Percentiles rank a stretch among this genome's conserved stretches.
Evolutionary conservation across 805 yeast genomes (phyloP).

Genomic region (Kurtzmaniella fragi): DNA sequence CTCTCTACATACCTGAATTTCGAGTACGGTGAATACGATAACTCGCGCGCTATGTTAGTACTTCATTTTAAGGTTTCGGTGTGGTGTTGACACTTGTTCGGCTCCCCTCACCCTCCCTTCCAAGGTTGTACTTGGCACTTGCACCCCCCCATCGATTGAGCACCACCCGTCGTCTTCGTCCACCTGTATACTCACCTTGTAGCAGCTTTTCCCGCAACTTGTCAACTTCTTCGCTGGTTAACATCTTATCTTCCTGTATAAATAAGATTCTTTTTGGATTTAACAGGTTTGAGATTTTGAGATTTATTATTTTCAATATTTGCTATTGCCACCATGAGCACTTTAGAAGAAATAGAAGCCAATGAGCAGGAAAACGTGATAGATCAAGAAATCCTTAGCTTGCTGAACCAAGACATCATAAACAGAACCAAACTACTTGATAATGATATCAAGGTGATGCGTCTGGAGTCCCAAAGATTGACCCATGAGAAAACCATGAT

Average conservation of each 20-base stretch:
- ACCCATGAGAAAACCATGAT: constrained; percentile 90
- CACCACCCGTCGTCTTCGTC: too few species aligned
- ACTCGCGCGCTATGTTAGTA: constrained; percentile 39
- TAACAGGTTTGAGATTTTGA: too few species aligned
- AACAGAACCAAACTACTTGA: constrained; percentile 86
- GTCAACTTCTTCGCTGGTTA: constrained; percentile 15
- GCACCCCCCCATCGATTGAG: too few species aligned
- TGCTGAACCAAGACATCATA: constrained; percentile 76
- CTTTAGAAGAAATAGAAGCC: constrained; percentile 74
- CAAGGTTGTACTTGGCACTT: too few species aligned
- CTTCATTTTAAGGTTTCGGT: too few species aligned
- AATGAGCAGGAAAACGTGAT: constrained; percentile 50
- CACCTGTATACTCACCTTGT: constrained; percentile 18
- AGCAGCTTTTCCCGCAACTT: constrained; percentile 13
- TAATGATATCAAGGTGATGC: constrained; percentile 92
- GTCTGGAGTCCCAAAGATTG: constrained; percentile 84
- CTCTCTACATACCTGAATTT: constrained; percentile 51
- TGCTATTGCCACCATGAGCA: constrained; percentile 49
- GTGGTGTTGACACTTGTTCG: too few species aligned
- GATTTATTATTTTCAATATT: neutral
- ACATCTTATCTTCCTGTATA: constrained; percentile 7
- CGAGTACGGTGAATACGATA: constrained; percentile 68
- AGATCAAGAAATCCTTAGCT: constrained; percentile 74
- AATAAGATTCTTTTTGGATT: too few species aligned
- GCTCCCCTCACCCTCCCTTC: too few species aligned